Conservation (phyloP, 2,329 filamentous ascomycete genomes). For the Fusarium sp. region DNA sequence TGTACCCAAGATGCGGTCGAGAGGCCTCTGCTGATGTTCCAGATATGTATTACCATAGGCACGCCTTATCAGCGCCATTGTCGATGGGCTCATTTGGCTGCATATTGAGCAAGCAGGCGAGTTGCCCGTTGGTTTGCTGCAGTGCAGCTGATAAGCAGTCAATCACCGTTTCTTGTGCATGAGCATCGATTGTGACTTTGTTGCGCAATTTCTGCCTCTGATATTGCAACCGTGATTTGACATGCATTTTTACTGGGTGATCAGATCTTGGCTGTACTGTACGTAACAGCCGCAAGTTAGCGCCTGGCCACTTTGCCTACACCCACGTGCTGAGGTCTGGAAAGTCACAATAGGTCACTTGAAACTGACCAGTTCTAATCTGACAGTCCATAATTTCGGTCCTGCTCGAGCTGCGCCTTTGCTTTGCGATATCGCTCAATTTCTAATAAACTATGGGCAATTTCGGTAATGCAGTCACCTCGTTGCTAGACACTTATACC, state of each 20-base stretch:
- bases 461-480: constrained; percentile 58
- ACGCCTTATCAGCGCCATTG: constrained; percentile 24
- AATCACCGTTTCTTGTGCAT: background rate
- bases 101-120: constrained; percentile 11
- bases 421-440: constrained; percentile 1
- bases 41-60: constrained; percentile 6
- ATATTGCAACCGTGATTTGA: background rate
- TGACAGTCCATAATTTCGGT: background rate
- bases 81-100: constrained; percentile 5
- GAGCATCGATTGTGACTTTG: background rate
- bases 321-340: constrained; percentile 37
- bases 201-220: background rate
- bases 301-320: constrained; percentile 10
- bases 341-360: background rate
- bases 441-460: constrained; percentile 46
- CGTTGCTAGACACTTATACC: constrained; percentile 61
- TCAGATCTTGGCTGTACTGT: background rate
- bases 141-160: constrained; percentile 1
- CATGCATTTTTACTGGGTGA: background rate
- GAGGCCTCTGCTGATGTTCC: constrained; percentile 6
- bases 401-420: constrained; percentile 15
- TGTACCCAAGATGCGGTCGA: background rate
- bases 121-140: constrained; percentile 12
- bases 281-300: background rate
- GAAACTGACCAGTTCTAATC: background rate